These are phyloP conservation scores for Phytopythium chamaehyphon DNA, from an alignment of 352 stramenopile genomes.

Conservation along the genomic window DNA sequence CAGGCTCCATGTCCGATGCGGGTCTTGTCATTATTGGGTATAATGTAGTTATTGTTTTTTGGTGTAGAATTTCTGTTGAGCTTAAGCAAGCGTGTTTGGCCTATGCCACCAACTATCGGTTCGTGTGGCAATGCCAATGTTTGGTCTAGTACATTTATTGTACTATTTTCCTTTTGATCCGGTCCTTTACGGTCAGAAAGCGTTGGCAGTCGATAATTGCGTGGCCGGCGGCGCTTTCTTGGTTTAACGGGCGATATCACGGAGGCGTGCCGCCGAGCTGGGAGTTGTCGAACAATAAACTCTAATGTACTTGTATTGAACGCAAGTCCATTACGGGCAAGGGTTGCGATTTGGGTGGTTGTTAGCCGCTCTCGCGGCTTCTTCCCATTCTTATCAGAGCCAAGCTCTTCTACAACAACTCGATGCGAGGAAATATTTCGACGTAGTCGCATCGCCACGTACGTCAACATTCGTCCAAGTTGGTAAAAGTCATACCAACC, in stretches of 20 bases:
- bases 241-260: background rate
- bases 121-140: no score
- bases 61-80: no score
- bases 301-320: constrained; percentile 37
- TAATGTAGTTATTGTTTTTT: background rate
- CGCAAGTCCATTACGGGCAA: constrained; percentile 33
- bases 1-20: constrained; percentile 23
- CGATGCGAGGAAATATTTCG: constrained; percentile 39
- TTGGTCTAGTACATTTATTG: no score
- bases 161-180: background rate
- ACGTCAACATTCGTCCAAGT: constrained; percentile 42
- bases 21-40: constrained; percentile 2
- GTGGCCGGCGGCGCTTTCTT: background rate
- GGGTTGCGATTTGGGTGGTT: constrained; percentile 16
- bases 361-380: constrained; percentile 16
- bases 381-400: constrained; percentile 5
- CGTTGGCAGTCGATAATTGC: background rate
- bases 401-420: constrained; percentile 26
- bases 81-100: no score
- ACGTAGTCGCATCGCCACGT: constrained; percentile 43
- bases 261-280: background rate
- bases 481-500: constrained; percentile 47
- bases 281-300: constrained; percentile 25
- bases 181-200: background rate
- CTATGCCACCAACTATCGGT: background rate